These are phyloP conservation scores for Groenewaldozyma auringiensis DNA, from an alignment of 1,139 yeast species.

Conservation along the genomic window DNA sequence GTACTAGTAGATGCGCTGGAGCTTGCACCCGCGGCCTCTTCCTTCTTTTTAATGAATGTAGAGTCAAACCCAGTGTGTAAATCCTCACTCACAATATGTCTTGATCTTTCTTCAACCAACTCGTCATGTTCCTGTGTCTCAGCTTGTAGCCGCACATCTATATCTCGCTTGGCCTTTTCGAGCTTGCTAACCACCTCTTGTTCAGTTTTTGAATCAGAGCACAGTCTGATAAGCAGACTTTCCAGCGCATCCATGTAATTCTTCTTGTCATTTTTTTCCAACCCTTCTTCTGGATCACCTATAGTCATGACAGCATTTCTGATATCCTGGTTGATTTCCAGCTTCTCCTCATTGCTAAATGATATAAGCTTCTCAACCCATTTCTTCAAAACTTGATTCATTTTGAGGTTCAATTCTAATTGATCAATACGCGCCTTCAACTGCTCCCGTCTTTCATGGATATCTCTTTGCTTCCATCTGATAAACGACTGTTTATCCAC, in stretches of 20 bases:
- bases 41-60: constrained; percentile 61
- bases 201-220: constrained; percentile 15
- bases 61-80: constrained; percentile 91
- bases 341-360: constrained; percentile 33
- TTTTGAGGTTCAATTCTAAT: constrained; percentile 61
- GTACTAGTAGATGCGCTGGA: constrained; percentile 12
- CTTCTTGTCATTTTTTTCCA: constrained; percentile 79
- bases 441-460: constrained; percentile 84
- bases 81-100: constrained; percentile 82
- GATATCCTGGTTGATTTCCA: constrained; percentile 21
- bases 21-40: constrained; percentile 18
- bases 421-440: constrained; percentile 70
- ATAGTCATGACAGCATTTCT: constrained; percentile 29
- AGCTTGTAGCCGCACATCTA: constrained; percentile 36
- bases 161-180: constrained; percentile 29
- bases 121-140: constrained; percentile 65
- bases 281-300: constrained; percentile 49
- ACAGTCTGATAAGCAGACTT: constrained; percentile 50
- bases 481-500: constrained; percentile 91
- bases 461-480: constrained; percentile 94
- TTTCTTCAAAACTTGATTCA: constrained; percentile 67
- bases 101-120: constrained; percentile 60
- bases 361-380: constrained; percentile 60
- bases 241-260: constrained; percentile 40
- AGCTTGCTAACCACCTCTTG: constrained; percentile 22